Evolutionary conservation across 140 eudicot genomes (phyloP).

Genomic region (Cichorium intybus): DNA sequence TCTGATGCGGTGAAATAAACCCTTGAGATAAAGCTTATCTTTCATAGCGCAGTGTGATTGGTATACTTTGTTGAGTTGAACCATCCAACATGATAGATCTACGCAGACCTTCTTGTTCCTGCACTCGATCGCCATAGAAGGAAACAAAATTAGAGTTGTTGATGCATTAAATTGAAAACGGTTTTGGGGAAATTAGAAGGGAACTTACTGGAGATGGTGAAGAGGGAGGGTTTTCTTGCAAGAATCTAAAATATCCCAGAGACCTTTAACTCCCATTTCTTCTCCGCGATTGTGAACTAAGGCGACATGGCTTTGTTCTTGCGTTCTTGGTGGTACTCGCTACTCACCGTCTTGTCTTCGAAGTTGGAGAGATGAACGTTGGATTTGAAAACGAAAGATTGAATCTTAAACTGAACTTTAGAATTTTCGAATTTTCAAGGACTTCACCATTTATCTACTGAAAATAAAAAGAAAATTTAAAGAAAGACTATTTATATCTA

Average conservation of each 20-base stretch:
- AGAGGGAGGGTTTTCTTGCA: slow-evolving; percentile 97
- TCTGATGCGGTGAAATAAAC: slow-evolving; percentile 86
- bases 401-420: background rate
- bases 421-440: slow-evolving; percentile 1
- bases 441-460: background rate
- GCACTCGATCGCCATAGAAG: background rate
- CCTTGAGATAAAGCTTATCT: slow-evolving; percentile 77
- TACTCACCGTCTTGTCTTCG: background rate
- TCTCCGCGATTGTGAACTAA: background rate
- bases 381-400: slow-evolving; percentile 13
- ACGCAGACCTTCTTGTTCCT: slow-evolving; percentile 96
- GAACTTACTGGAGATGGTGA: slow-evolving; percentile 66
- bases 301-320: background rate
- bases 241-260: slow-evolving; percentile 90
- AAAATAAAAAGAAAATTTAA: too few species aligned
- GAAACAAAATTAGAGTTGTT: background rate
- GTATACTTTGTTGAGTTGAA: slow-evolving; percentile 71
- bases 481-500: background rate
- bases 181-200: background rate
- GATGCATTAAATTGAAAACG: background rate
- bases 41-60: slow-evolving; percentile 57
- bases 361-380: slow-evolving; percentile 13
- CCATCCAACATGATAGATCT: slow-evolving; percentile 98
- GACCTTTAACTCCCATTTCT: slow-evolving; percentile 75
- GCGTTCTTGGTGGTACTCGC: background rate